phyloP scores from a whole-genome alignment of 1,284 basidiomycete species.

The Marasmius sp. region DNA sequence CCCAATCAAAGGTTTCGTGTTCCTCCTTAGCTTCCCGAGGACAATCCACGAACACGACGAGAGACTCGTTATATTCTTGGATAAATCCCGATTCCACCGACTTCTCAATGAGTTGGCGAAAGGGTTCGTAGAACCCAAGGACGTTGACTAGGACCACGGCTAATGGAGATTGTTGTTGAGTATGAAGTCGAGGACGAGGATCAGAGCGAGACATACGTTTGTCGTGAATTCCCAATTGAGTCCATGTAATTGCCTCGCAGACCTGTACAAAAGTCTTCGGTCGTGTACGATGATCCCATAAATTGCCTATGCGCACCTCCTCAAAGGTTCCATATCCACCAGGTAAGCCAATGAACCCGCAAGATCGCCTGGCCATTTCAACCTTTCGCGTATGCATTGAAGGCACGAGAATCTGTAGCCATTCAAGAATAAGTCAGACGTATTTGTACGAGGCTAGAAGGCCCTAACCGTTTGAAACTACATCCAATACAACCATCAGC shows the following conservation, averaged over 20 bases:
- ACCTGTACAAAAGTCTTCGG: constrained; percentile 46
- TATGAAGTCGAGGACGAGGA: not conserved
- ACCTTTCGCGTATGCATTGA: constrained; percentile 94
- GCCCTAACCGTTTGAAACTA: constrained; percentile 53
- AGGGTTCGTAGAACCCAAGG: constrained; percentile 74
- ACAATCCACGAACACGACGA: constrained; percentile 75
- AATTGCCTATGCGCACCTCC: constrained; percentile 51
- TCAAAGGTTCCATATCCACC: constrained; percentile 95
- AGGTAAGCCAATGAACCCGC: constrained; percentile 84
- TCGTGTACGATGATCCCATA: not conserved
- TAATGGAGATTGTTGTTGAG: constrained; percentile 21
- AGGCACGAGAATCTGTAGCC: constrained; percentile 63
- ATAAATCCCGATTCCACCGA: constrained; percentile 80
- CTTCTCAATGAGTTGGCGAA: constrained; percentile 70
- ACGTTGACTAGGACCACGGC: constrained; percentile 86
- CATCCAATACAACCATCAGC: not conserved
- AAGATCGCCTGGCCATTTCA: constrained; percentile 78
- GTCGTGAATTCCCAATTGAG: constrained; percentile 84
- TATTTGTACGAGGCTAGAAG: not conserved
- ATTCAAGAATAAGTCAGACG: not conserved
- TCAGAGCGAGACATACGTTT: constrained; percentile 60
- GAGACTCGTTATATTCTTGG: constrained; percentile 50
- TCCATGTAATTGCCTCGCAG: constrained; percentile 90
- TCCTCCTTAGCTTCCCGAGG: constrained; percentile 48
- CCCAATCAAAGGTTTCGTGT: constrained; percentile 76